phyloP scores from a whole-genome alignment of 2,329 filamentous ascomycete species.

The Leptographium radiaticola region DNA sequence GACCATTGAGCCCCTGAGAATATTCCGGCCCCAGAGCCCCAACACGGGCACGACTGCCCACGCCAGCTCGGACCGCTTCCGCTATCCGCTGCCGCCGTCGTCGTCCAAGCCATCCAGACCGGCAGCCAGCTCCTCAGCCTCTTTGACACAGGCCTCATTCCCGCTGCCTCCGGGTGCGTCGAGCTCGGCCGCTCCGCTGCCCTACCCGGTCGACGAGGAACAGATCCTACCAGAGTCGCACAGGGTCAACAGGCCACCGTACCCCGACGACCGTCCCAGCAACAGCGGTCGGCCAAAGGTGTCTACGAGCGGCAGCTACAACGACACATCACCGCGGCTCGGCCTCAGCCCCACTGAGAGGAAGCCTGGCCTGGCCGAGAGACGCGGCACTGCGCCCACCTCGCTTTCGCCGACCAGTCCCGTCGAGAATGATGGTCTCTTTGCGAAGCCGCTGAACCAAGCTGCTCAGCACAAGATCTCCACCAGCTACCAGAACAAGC shows the following conservation, averaged over 20 bases:
- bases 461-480: constrained; percentile 21
- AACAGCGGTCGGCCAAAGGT: constrained; percentile 21
- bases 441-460: constrained; percentile 49
- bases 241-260: constrained; percentile 26
- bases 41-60: constrained; percentile 26
- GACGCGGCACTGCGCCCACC: constrained; percentile 69
- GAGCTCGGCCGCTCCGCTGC: constrained; percentile 53
- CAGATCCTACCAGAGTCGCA: constrained; percentile 28
- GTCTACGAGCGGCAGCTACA: constrained; percentile 26
- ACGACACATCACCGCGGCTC: constrained; percentile 40
- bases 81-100: constrained; percentile 35
- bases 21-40: constrained; percentile 65
- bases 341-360: constrained; percentile 39
- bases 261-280: constrained; percentile 25
- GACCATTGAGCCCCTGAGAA: constrained; percentile 70
- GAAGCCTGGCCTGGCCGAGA: constrained; percentile 59
- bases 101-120: constrained; percentile 25
- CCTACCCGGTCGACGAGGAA: constrained; percentile 62
- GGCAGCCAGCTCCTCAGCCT: constrained; percentile 23
- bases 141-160: constrained; percentile 43
- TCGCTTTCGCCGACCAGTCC: constrained; percentile 71
- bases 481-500: constrained; percentile 38
- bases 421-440: constrained; percentile 64
- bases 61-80: constrained; percentile 28
- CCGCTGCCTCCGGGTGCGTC: constrained; percentile 55